These are phyloP conservation scores for Mycena floridula DNA, from an alignment of 768 basidiomycete species.

Conservation along the genomic window DNA sequence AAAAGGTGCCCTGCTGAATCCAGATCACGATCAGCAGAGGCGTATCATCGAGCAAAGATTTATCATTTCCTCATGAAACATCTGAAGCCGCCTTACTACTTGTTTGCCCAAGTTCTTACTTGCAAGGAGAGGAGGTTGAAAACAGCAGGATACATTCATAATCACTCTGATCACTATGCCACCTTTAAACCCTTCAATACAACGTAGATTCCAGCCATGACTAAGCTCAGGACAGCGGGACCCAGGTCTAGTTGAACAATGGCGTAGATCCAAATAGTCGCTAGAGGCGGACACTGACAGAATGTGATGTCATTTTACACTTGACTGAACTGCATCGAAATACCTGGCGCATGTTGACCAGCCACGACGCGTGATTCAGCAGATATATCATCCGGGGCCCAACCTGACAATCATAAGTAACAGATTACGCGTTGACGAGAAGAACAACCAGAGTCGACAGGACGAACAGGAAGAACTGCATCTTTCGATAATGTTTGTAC, in stretches of 20 bases:
- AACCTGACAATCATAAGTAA: too few relatives aligned
- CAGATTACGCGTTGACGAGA: too few relatives aligned
- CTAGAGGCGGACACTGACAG: conserved; percentile 65
- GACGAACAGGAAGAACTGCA: conserved; percentile 55
- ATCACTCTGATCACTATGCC: conserved; percentile 13
- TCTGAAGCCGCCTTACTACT: neutral
- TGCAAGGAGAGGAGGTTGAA: neutral
- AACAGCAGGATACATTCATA: neutral
- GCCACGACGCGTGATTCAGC: conserved; percentile 64
- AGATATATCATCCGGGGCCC: conserved; percentile 69
- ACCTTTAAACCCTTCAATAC: conserved; percentile 60
- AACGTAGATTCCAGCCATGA: conserved; percentile 46
- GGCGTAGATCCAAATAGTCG: conserved; percentile 74
- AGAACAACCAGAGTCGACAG: conserved; percentile 48
- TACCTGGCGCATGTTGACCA: conserved; percentile 72
- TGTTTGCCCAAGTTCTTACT: too few relatives aligned
- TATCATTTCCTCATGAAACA: neutral
- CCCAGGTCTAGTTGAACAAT: conserved; percentile 64
- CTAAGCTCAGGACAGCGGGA: conserved; percentile 52
- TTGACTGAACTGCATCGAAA: conserved; percentile 4
- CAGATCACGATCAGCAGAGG: conserved; percentile 54
- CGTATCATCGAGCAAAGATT: conserved; percentile 77
- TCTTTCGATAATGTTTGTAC: conserved; percentile 47
- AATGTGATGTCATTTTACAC: conserved; percentile 2
- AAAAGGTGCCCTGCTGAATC: conserved; percentile 69